Percentiles rank a stretch among this genome's conserved stretches.
These are phyloP conservation scores for Ploettnerulaceae sp. DNA, from an alignment of 2,329 filamentous ascomycete species.

Conservation along the genomic window DNA sequence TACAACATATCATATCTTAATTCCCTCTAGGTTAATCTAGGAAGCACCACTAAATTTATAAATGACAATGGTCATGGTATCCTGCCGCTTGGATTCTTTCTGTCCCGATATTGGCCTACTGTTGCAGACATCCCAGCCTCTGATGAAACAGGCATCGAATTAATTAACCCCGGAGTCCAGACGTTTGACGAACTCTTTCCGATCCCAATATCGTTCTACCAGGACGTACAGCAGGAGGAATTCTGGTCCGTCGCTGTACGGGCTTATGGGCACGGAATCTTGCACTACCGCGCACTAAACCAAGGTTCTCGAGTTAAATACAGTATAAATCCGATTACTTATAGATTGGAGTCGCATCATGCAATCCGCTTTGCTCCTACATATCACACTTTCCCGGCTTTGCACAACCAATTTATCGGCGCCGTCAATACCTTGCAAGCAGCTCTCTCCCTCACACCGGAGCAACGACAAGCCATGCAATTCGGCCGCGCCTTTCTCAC, in stretches of 20 bases:
- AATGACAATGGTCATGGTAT: background rate
- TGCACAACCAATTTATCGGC: background rate
- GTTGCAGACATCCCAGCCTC: background rate
- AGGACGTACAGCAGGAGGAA: conserved; percentile 22
- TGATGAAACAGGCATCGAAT: background rate
- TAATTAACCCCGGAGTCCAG: conserved; percentile 10
- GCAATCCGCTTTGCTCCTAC: background rate
- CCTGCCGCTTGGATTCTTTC: conserved; percentile 17
- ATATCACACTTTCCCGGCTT: background rate
- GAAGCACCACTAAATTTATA: background rate
- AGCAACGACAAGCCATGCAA: conserved; percentile 4
- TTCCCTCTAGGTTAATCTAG: conserved; percentile 4
- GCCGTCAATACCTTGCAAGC: background rate
- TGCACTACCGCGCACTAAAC: conserved; percentile 11
- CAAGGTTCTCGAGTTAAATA: conserved; percentile 6
- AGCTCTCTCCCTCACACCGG: background rate
- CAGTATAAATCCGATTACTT: background rate
- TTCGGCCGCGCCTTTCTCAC: conserved; percentile 4
- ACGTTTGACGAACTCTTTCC: conserved; percentile 13
- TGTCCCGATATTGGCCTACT: conserved; percentile 11
- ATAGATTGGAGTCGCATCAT: background rate
- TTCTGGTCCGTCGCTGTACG: conserved; percentile 21
- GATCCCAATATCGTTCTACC: conserved; percentile 17
- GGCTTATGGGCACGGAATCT: conserved; percentile 12
- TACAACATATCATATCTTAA: background rate